Base-by-base conservation (phyloP, 2,329 filamentous ascomycete genomes). In the Diaporthe vaccinii region DNA sequence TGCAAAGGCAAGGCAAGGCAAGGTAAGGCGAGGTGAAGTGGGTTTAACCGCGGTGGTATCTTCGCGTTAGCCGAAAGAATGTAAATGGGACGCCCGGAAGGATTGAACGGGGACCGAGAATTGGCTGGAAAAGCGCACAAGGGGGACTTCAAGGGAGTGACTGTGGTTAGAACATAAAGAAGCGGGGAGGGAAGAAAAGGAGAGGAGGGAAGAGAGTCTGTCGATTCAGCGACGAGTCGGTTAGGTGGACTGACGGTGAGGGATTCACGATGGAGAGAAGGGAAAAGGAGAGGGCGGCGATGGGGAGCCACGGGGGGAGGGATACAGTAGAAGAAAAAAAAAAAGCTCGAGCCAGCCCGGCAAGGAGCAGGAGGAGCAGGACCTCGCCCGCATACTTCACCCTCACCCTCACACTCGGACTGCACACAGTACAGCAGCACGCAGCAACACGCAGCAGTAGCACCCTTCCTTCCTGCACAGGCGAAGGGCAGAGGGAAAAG, bases 101-200 rank as follows among this genome's bases (percentile, higher is more conserved):
- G 87, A 89, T 86, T 89, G 87, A 80, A 86, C 86, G 87, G 86
- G 85, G 84, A 80, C 82, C 80, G 77, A 77, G 81, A 83, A 73
- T 44, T 65, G 71, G 71, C 71, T 57, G 51, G 28, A 71, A 80
- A 82, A 51, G 83, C 83, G 79, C 80, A 83, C 84, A 79, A 80
- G 79, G 78, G 75, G 81, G 81, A 58, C 78, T 82, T 82, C 83
- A 88, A 89, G 87, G 83, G 87, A 89, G 84, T 84, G 87, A 89
- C 87, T 88, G 83, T 82, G 81, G 81, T 83, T 84, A 87, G 84
- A 82, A 83, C 76, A 77, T 77, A 74, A 76, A 77, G 74, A 73
- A 77, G 71, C 70, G 70, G 74, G 76, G 72, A 86, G 86, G 84
- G 81, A 85, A 86, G 83, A 81, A 80, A 79, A 82, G 78, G 80